phyloP scores from a whole-genome alignment of 1,284 basidiomycete species.

The Lentinula novae-zelandiae region DNA sequence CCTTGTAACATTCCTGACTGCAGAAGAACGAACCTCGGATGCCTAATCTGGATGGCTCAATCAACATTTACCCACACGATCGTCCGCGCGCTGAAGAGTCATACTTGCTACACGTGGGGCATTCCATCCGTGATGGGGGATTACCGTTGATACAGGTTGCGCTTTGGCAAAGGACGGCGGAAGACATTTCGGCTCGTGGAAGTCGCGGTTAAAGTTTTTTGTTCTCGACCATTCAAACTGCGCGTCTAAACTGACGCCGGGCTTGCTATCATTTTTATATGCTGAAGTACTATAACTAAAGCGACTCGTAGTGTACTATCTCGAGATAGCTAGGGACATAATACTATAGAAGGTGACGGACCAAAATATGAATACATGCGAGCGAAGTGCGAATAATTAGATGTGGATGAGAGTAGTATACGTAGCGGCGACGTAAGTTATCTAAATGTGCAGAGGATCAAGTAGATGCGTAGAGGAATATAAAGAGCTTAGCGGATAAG shows the following conservation, averaged over 20 bases:
- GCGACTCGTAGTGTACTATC: not conserved
- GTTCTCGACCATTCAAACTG: not conserved
- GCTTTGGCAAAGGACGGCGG: slow-evolving; percentile 60
- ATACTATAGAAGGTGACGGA: slow-evolving; percentile 4
- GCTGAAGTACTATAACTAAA: not conserved
- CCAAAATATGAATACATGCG: slow-evolving; percentile 17
- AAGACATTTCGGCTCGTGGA: slow-evolving; percentile 19
- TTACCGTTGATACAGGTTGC: slow-evolving; percentile 67
- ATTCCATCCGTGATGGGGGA: slow-evolving; percentile 73
- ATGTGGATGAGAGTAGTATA: slow-evolving; percentile 10
- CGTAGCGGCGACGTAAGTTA: slow-evolving; percentile 3
- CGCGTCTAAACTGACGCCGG: not conserved
- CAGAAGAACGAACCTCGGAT: slow-evolving; percentile 83
- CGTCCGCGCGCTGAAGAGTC: slow-evolving; percentile 19
- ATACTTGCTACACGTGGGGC: slow-evolving; percentile 80
- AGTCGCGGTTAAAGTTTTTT: not conserved
- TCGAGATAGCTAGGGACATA: slow-evolving; percentile 2
- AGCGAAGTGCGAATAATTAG: slow-evolving; percentile 14
- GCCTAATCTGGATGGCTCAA: slow-evolving; percentile 51
- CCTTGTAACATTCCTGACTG: slow-evolving; percentile 83
- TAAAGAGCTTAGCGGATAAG: slow-evolving; percentile 21
- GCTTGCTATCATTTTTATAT: not conserved
- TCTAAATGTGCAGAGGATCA: slow-evolving; percentile 11
- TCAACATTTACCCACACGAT: slow-evolving; percentile 6
- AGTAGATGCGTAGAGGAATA: slow-evolving; percentile 14